Conservation (phyloP, 148 eudicot genomes). For the Spergularia marina region DNA sequence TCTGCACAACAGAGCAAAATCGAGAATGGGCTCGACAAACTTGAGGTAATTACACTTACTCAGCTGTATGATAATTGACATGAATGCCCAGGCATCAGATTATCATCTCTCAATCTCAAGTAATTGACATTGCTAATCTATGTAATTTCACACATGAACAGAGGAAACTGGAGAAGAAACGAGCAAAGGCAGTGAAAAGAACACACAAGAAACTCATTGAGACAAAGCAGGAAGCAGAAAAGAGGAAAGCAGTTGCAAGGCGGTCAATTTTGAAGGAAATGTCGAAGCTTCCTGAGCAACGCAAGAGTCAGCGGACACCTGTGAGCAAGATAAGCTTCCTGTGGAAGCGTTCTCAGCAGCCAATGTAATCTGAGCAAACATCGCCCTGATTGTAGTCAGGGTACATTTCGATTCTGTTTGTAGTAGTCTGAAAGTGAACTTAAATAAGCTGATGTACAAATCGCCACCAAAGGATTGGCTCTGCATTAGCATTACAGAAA, state of each 20-base stretch:
- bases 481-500: neutral
- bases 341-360: neutral
- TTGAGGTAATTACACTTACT: conserved; percentile 20
- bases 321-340: neutral
- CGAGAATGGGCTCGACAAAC: conserved; percentile 22
- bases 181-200: conserved; percentile 24
- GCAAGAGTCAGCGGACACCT: neutral
- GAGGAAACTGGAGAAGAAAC: conserved; percentile 30
- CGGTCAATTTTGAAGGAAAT: conserved; percentile 26
- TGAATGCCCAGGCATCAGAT: neutral
- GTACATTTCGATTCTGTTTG: neutral
- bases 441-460: neutral
- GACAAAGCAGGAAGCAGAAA: conserved; percentile 26
- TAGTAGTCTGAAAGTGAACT: neutral
- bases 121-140: neutral
- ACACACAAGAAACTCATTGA: conserved; percentile 27
- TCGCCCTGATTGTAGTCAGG: neutral
- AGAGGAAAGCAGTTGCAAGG: conserved; percentile 24
- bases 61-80: too few relatives aligned
- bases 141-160: conserved; percentile 1
- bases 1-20: conserved; percentile 19
- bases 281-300: conserved; percentile 15
- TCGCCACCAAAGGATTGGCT: neutral
- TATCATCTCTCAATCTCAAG: neutral
- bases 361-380: neutral